Conservation (phyloP, 1,139 yeast genomes). For the Geotrichum siamense region DNA sequence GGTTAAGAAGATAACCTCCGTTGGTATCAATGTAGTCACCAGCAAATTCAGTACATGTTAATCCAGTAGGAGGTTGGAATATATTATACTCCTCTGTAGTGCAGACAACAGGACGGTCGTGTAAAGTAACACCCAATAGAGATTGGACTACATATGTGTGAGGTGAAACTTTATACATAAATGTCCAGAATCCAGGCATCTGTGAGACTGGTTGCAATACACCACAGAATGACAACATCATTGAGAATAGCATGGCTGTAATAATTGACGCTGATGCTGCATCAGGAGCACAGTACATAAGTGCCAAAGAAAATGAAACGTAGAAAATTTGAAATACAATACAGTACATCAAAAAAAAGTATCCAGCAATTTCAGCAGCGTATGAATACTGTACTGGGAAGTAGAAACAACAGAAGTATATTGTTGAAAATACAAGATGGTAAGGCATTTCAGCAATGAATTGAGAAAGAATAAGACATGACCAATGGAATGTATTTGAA, state of each 20-base stretch:
- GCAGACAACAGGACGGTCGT: constrained; percentile 52
- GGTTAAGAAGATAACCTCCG: constrained; percentile 50
- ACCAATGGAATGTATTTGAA: constrained; percentile 63
- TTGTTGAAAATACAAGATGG: constrained; percentile 44
- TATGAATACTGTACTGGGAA: constrained; percentile 49
- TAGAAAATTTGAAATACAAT: constrained; percentile 52
- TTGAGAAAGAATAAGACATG: constrained; percentile 47
- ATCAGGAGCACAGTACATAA: constrained; percentile 54
- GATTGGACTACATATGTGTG: constrained; percentile 58
- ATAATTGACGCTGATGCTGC: constrained; percentile 56
- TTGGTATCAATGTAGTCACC: constrained; percentile 31
- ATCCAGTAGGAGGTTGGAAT: constrained; percentile 53
- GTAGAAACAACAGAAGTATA: constrained; percentile 49
- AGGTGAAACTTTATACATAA: constrained; percentile 63
- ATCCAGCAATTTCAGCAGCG: constrained; percentile 47
- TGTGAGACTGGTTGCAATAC: constrained; percentile 50
- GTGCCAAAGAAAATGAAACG: constrained; percentile 47
- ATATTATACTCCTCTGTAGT: constrained; percentile 42
- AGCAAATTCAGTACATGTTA: constrained; percentile 51
- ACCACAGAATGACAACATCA: constrained; percentile 52
- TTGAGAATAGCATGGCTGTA: constrained; percentile 46
- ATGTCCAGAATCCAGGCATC: constrained; percentile 59
- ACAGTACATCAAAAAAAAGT: constrained; percentile 47
- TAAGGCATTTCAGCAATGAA: constrained; percentile 51
- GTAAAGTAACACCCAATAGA: constrained; percentile 44